phyloP scores from a whole-genome alignment of 768 basidiomycete species.

The Xanthoconium stramineum region DNA sequence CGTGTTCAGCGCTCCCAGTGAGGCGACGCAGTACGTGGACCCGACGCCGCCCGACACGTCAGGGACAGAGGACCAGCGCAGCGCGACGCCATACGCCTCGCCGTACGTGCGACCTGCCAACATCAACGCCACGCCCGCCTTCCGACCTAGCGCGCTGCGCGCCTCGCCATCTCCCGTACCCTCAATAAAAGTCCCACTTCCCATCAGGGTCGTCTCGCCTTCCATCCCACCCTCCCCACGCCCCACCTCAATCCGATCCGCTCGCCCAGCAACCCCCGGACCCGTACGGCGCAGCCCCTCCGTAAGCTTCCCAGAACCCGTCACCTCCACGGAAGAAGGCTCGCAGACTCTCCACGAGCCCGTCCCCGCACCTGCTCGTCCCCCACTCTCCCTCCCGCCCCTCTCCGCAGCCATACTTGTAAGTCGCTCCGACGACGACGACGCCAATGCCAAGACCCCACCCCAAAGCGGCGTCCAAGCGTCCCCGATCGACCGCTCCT shows the following conservation, averaged over 20 bases:
- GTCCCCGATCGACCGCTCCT: neutral
- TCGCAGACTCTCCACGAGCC: slow-evolving; percentile 21
- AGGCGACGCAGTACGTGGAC: slow-evolving; percentile 15
- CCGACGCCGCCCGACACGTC: slow-evolving; percentile 13
- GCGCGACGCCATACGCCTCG: slow-evolving; percentile 15
- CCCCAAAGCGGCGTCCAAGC: neutral
- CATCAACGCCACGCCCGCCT: neutral
- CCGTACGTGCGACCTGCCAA: slow-evolving; percentile 9
- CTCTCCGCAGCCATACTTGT: too few relatives aligned
- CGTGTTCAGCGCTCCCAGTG: neutral
- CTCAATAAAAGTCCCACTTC: neutral
- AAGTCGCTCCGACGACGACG: too few relatives aligned
- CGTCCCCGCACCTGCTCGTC: neutral
- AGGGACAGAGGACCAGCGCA: slow-evolving; percentile 20
- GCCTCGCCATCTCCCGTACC: neutral
- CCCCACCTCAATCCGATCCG: slow-evolving; percentile 8
- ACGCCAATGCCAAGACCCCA: neutral
- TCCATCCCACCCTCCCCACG: slow-evolving; percentile 7
- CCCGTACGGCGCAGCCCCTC: neutral
- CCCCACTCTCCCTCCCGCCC: neutral
- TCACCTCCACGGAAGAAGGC: slow-evolving; percentile 1
- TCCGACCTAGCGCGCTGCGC: neutral
- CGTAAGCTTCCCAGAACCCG: neutral
- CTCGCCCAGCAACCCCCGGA: neutral
- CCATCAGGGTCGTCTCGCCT: slow-evolving; percentile 20